Percentiles rank a stretch among this genome's conserved stretches.
phyloP scores from a whole-genome alignment of 768 basidiomycete genomes.

The Boletus rubroflammeus region DNA sequence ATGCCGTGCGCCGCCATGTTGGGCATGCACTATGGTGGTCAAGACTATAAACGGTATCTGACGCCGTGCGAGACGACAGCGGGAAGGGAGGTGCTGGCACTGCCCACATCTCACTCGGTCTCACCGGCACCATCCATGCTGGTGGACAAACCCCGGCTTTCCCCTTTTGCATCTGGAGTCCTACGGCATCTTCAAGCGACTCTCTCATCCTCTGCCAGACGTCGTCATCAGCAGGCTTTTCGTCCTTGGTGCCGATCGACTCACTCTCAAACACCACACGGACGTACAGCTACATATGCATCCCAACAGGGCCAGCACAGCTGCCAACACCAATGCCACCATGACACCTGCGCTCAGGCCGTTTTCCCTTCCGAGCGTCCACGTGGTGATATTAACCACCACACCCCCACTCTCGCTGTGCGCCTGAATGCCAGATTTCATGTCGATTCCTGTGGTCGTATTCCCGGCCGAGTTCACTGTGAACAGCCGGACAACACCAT shows the following conservation, averaged over 20 bases:
- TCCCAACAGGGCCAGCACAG: constrained; percentile 44
- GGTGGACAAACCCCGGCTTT: neutral
- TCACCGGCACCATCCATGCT: neutral
- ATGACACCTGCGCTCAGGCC: constrained; percentile 61
- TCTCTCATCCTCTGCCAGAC: constrained; percentile 3
- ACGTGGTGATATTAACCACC: constrained; percentile 10
- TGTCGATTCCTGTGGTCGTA: neutral
- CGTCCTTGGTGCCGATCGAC: constrained; percentile 4
- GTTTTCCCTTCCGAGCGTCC: neutral
- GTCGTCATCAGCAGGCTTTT: constrained; percentile 2
- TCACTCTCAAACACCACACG: constrained; percentile 74
- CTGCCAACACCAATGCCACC: constrained; percentile 67
- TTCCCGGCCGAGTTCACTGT: constrained; percentile 2
- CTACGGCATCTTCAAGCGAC: neutral
- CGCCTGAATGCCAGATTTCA: neutral
- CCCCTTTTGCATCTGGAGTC: neutral
- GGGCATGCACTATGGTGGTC: neutral
- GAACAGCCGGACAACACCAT: neutral
- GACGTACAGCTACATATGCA: constrained; percentile 48
- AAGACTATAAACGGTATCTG: constrained; percentile 4
- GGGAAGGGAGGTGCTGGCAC: constrained; percentile 6
- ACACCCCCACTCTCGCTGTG: neutral
- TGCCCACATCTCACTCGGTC: neutral
- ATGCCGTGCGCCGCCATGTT: constrained; percentile 5
- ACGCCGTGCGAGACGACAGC: constrained; percentile 2